Evolutionary conservation across 2,329 filamentous ascomycete species (phyloP), one percentile per base, ranked within the genome.

Genomic region (Colletotrichum sojae): DNA sequence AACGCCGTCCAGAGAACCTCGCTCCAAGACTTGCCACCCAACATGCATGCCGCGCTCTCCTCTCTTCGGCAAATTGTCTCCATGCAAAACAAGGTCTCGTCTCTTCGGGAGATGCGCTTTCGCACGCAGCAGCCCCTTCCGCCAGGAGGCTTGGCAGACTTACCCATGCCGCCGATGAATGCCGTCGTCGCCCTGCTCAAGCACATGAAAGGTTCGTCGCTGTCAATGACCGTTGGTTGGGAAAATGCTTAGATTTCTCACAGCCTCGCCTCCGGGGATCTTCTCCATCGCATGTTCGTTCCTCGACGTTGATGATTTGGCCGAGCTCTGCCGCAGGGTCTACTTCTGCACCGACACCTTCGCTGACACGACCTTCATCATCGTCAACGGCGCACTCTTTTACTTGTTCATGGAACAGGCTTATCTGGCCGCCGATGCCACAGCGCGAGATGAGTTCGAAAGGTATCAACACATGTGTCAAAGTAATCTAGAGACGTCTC

Each of bases 151-250:
- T 75, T 88, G 22, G 78, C 80, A n/a, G 85, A 87, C 61, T 76
- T 89, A n/a, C 82, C 84, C 3, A 83, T 89, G 80, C 87, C 87
- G 8, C 86, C 87, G 0, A 83, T 86, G 77, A 78, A 82, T 6
- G 76, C 85, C 2, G 86, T 89, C 2, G 81, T 87, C 2, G 76
- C 77, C 9, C 75, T 86, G 45, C 76, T 89, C 54, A 84, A 86
- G 60, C 81, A 84, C 52, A 78, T 85, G 55, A 86, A 84, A 74
- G 75, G 84, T 83, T 22, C 3, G 51, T 36, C 22, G 9, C 40
- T 22, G 18, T 20, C 31, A 18, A 25, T n/a, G 10, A 10, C 10
- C 9, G 31, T 36, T 36, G 6, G 31, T 20, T 39, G 3, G 20
- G 6, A 27, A 15, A 22, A 15, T 10, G 36, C 49, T 66, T 25